phyloP scores from a whole-genome alignment of 2,329 filamentous ascomycete species.

The Aspergillus caelatus region DNA sequence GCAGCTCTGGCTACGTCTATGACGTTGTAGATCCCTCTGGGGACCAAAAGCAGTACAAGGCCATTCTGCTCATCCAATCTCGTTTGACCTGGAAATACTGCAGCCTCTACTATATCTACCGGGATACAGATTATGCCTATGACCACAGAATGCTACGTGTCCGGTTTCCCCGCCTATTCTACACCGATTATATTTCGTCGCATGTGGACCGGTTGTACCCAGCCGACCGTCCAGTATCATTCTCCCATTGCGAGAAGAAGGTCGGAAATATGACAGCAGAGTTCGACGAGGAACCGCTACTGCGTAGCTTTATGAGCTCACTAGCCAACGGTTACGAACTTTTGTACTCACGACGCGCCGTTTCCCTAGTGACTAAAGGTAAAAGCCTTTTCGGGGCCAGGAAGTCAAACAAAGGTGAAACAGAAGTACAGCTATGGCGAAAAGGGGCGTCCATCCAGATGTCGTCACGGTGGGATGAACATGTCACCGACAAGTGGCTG shows the following conservation, averaged over 20 bases:
- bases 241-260: constrained; percentile 35
- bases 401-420: constrained; percentile 30
- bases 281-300: constrained; percentile 24
- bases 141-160: constrained; percentile 27
- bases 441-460: constrained; percentile 27
- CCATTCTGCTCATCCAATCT: constrained; percentile 24
- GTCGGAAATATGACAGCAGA: constrained; percentile 17
- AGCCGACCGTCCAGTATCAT: constrained; percentile 25
- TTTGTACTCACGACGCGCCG: constrained; percentile 30
- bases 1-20: constrained; percentile 30
- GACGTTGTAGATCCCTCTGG: constrained; percentile 29
- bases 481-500: constrained; percentile 33
- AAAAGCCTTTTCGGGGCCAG: constrained; percentile 24
- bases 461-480: constrained; percentile 31
- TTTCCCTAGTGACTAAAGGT: constrained; percentile 29
- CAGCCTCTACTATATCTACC: constrained; percentile 33
- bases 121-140: constrained; percentile 32
- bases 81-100: constrained; percentile 28
- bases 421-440: constrained; percentile 34
- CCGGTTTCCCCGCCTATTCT: constrained; percentile 29
- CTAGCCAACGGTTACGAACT: constrained; percentile 31
- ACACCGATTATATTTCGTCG: constrained; percentile 34
- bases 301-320: constrained; percentile 29
- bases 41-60: constrained; percentile 36
- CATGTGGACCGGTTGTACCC: constrained; percentile 34